phyloP scores from a whole-genome alignment of 1,284 basidiomycete genomes.

The Pascua guehoae region DNA sequence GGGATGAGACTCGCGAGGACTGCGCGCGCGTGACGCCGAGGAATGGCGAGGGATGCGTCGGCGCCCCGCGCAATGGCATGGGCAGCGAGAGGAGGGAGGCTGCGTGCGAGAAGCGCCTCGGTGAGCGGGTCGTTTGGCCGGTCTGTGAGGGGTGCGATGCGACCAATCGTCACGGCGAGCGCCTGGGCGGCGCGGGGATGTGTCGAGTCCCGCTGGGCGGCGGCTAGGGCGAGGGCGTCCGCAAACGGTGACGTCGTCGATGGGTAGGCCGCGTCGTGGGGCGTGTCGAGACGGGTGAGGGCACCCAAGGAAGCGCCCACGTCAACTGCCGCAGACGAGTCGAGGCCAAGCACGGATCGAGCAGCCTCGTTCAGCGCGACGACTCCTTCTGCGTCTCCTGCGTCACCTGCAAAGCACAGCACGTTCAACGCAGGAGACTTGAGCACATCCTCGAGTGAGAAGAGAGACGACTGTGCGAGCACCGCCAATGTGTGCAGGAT shows the following conservation, averaged over 20 bases:
- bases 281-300: neutral
- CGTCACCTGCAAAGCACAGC: neutral
- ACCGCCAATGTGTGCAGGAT: neutral
- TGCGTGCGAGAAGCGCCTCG: constrained; percentile 1
- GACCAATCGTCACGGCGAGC: neutral
- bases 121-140: neutral
- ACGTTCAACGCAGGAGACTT: neutral
- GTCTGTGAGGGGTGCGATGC: neutral
- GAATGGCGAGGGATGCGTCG: neutral
- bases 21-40: constrained; percentile 2
- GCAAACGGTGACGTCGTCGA: neutral
- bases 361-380: neutral
- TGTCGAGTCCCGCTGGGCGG: neutral
- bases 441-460: neutral
- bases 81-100: constrained; percentile 6
- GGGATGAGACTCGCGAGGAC: constrained; percentile 6
- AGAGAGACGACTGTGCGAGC: neutral
- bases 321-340: neutral
- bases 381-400: neutral
- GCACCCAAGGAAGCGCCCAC: neutral
- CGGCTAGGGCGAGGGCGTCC: constrained; percentile 1
- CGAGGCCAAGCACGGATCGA: constrained; percentile 9
- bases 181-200: constrained; percentile 9
- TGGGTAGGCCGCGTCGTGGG: constrained; percentile 3
- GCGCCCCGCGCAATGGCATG: constrained; percentile 8